Conservation (phyloP, 2,329 filamentous ascomycete species). For the Metarhizium guizhouense region DNA sequence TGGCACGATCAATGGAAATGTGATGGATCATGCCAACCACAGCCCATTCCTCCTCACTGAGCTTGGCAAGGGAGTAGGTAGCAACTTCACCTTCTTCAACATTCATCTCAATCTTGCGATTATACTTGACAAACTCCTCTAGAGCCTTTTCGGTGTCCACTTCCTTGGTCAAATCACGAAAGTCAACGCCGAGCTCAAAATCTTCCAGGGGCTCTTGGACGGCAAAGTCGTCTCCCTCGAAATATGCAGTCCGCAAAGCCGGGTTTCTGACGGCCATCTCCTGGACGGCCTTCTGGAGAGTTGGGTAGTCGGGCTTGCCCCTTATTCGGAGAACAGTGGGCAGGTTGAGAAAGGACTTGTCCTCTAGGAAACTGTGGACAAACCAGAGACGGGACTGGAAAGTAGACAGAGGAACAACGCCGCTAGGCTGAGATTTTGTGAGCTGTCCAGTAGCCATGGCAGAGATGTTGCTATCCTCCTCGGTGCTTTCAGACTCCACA, state of each 20-base stretch:
- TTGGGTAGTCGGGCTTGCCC: constrained; percentile 11
- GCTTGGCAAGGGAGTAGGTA: constrained; percentile 12
- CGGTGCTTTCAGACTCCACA: constrained; percentile 5
- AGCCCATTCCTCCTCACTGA: constrained; percentile 13
- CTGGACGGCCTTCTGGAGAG: constrained; percentile 11
- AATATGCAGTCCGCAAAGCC: constrained; percentile 14
- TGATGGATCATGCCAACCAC: constrained; percentile 15
- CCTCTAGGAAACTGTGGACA: constrained; percentile 16
- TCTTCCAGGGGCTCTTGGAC: constrained; percentile 14
- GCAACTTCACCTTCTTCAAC: constrained; percentile 14
- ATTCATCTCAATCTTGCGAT: constrained; percentile 15
- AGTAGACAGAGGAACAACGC: constrained; percentile 13
- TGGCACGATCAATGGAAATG: constrained; percentile 16
- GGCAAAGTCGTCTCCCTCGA: constrained; percentile 15
- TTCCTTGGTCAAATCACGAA: constrained; percentile 10
- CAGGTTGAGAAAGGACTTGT: constrained; percentile 16
- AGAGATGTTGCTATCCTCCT: constrained; percentile 7
- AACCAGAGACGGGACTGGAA: constrained; percentile 18
- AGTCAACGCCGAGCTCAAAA: constrained; percentile 13
- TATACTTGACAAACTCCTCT: constrained; percentile 10
- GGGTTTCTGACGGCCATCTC: constrained; percentile 15
- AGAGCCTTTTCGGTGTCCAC: constrained; percentile 8
- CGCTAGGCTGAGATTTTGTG: constrained; percentile 7
- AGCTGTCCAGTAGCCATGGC: constrained; percentile 15
- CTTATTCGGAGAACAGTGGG: constrained; percentile 15